Evolutionary conservation across 345 rosid species (phyloP).

Genomic region (Eucalyptus marginata): DNA sequence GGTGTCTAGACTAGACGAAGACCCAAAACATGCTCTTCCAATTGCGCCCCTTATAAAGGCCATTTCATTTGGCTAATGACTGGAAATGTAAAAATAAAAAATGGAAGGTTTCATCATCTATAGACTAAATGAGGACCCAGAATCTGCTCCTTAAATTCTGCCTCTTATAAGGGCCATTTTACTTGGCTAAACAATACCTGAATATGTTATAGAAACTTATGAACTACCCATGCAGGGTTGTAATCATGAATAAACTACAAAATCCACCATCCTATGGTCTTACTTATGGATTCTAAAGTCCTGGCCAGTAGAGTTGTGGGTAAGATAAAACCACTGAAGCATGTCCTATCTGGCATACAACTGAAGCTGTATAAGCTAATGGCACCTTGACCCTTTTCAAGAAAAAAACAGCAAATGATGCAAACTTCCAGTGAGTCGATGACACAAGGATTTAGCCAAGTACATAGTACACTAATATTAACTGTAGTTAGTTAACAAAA

Average conservation of each 20-base stretch:
- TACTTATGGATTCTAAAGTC: neutral
- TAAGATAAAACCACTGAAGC: neutral
- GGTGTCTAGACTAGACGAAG: neutral
- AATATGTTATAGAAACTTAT: neutral
- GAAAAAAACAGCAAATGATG: neutral
- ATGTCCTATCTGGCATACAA: neutral
- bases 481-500: neutral
- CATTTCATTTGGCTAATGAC: neutral
- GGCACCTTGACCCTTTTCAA: neutral
- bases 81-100: neutral
- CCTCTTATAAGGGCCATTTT: neutral
- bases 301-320: neutral
- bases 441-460: neutral
- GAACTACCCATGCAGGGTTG: neutral
- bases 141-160: neutral
- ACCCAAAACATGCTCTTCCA: neutral
- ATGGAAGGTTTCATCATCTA: neutral
- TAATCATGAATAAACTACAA: neutral
- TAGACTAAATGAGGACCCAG: neutral
- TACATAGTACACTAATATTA: neutral
- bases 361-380: neutral
- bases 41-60: neutral
- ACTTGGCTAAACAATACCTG: neutral
- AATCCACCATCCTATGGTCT: neutral
- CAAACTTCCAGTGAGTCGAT: neutral